These are phyloP conservation scores for Cinchona pubescens DNA, from an alignment of 257 asterid species.

Conservation along the genomic window DNA sequence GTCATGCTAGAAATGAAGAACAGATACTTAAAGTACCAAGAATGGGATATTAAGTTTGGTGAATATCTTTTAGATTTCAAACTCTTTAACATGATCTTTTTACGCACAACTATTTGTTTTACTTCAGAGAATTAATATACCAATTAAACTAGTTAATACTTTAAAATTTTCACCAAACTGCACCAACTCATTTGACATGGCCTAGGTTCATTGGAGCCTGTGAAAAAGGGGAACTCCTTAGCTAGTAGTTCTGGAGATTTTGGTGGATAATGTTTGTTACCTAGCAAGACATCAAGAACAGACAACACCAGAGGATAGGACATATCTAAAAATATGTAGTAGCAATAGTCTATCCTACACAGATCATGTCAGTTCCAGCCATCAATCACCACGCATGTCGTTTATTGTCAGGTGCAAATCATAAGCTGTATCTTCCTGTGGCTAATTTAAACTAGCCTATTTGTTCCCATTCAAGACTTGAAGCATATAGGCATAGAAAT, in stretches of 20 bases:
- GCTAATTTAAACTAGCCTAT: neutral
- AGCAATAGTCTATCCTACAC: neutral
- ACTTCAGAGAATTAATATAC: neutral
- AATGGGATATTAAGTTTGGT: neutral
- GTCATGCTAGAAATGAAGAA: neutral
- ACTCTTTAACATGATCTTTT: neutral
- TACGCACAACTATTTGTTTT: neutral
- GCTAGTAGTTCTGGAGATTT: too few species aligned
- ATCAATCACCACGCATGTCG: neutral
- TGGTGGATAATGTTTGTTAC: neutral
- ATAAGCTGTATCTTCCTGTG: too few species aligned
- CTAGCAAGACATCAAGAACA: neutral
- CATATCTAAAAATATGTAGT: neutral
- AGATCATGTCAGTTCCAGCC: neutral
- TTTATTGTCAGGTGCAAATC: too few species aligned
- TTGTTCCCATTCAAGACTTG: neutral
- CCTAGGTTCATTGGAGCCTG: too few species aligned
- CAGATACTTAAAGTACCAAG: neutral
- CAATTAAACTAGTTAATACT: neutral
- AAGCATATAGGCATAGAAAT: neutral
- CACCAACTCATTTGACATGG: too few species aligned
- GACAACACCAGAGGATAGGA: neutral
- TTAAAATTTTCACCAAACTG: neutral
- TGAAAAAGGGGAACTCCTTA: too few species aligned
- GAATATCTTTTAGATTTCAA: neutral